Percentiles rank a stretch among this genome's conserved stretches.
Evolutionary conservation across 768 basidiomycete species (phyloP).

Genomic region (Gymnopilus dilepis): DNA sequence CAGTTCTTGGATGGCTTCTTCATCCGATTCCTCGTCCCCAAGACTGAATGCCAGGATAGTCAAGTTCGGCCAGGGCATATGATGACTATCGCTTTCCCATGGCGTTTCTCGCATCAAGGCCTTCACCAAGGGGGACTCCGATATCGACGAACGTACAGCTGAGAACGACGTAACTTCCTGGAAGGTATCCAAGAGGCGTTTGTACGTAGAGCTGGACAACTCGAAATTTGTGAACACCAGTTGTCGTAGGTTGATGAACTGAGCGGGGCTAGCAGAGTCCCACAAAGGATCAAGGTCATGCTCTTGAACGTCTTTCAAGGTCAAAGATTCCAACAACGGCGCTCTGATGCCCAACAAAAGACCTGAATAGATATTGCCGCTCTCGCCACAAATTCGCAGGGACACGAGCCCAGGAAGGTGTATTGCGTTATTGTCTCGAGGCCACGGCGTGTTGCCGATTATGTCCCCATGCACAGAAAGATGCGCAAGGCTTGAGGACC

Average conservation of each 20-base stretch:
- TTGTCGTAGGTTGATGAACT: slow-evolving; percentile 40
- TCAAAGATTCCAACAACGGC: slow-evolving; percentile 43
- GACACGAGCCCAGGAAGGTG: slow-evolving; percentile 42
- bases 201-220: slow-evolving; percentile 37
- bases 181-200: slow-evolving; percentile 37
- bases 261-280: slow-evolving; percentile 22
- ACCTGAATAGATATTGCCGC: slow-evolving; percentile 41
- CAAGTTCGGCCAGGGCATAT: slow-evolving; percentile 42
- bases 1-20: slow-evolving; percentile 30
- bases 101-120: slow-evolving; percentile 29
- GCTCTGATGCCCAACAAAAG: slow-evolving; percentile 45
- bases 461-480: slow-evolving; percentile 53
- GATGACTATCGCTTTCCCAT: slow-evolving; percentile 4
- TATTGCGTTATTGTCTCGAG: slow-evolving; percentile 29
- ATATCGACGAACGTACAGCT: slow-evolving; percentile 26
- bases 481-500: slow-evolving; percentile 38
- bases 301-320: slow-evolving; percentile 47
- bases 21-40: slow-evolving; percentile 32
- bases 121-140: slow-evolving; percentile 32
- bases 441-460: slow-evolving; percentile 34
- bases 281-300: slow-evolving; percentile 47
- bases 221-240: slow-evolving; percentile 50
- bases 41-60: slow-evolving; percentile 37
- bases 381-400: slow-evolving; percentile 46
- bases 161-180: slow-evolving; percentile 40